These are phyloP conservation scores for Papilionanthe hybrid DNA, from an alignment of 116 monocot species.

Conservation along the genomic window DNA sequence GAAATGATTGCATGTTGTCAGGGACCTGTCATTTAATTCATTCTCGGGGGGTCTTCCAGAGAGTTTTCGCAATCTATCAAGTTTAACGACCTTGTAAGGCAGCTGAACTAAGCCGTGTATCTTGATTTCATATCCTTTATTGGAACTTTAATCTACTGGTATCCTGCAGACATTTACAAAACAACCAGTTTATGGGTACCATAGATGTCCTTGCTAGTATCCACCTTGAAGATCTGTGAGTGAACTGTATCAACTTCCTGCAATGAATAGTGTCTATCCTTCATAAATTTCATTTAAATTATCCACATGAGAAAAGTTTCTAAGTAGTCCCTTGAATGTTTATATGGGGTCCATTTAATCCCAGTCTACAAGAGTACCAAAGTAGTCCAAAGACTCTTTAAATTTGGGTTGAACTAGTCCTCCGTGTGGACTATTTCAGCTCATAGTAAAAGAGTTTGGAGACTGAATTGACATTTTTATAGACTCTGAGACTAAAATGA, in stretches of 20 bases:
- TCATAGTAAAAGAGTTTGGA: no score
- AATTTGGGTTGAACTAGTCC: no score
- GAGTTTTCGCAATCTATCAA: slow-evolving; percentile 58
- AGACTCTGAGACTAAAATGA: no score
- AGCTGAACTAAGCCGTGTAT: neutral
- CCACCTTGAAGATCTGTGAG: slow-evolving; percentile 58
- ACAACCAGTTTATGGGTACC: slow-evolving; percentile 49
- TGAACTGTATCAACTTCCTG: slow-evolving; percentile 11
- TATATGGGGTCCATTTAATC: no score
- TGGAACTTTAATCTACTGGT: neutral
- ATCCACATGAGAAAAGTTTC: neutral
- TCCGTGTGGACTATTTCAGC: no score
- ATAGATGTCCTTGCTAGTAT: slow-evolving; percentile 40
- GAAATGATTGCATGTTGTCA: slow-evolving; percentile 28
- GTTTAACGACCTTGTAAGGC: slow-evolving; percentile 71
- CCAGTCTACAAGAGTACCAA: no score
- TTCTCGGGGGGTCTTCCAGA: slow-evolving; percentile 62
- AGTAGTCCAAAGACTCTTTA: no score
- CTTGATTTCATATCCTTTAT: neutral
- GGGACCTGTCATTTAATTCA: slow-evolving; percentile 81
- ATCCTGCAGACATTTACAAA: slow-evolving; percentile 57
- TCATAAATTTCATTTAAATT: neutral
- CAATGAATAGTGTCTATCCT: neutral
- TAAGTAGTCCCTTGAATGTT: no score
- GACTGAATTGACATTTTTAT: no score